Percentiles rank a stretch among this genome's conserved stretches.
phyloP scores from a whole-genome alignment of 192 early-diverging fungal species.

The Coemansia sp. region DNA sequence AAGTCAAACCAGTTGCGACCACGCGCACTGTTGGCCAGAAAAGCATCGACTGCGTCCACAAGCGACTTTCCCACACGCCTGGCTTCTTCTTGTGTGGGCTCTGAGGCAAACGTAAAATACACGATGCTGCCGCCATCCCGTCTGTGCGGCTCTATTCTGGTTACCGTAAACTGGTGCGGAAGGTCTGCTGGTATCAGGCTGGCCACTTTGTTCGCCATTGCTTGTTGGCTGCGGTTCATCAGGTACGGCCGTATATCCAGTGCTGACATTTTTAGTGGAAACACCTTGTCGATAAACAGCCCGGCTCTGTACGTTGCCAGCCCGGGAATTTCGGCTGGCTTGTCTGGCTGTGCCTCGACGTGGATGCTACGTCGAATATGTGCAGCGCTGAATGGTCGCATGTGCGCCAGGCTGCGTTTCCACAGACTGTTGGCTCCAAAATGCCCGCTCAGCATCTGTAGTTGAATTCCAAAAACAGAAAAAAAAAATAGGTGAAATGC shows the following conservation, averaged over 20 bases:
- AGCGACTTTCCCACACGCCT: constrained; percentile 17
- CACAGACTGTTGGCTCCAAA: not conserved
- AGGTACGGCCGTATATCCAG: constrained; percentile 53
- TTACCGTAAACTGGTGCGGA: constrained; percentile 33
- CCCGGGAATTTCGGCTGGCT: not conserved
- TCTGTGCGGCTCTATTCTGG: constrained; percentile 34
- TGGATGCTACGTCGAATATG: constrained; percentile 20
- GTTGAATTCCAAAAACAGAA: not conserved
- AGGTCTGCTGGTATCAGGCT: constrained; percentile 29
- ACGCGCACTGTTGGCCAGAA: constrained; percentile 55
- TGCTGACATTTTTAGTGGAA: constrained; percentile 48
- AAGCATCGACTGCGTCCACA: constrained; percentile 34
- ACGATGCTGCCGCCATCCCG: constrained; percentile 52
- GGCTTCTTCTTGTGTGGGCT: constrained; percentile 13
- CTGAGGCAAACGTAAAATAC: constrained; percentile 35
- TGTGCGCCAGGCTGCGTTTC: not conserved
- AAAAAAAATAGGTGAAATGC: no score
- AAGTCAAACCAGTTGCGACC: constrained; percentile 70
- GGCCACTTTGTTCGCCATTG: constrained; percentile 29
- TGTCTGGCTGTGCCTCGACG: constrained; percentile 13
- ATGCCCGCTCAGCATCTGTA: constrained; percentile 2
- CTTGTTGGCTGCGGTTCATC: constrained; percentile 31
- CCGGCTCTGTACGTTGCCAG: constrained; percentile 36
- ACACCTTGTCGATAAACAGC: constrained; percentile 53
- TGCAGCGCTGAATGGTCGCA: not conserved